These are phyloP conservation scores for Aspergillus vadensis DNA, from an alignment of 2,329 filamentous ascomycete species.

Conservation along the genomic window DNA sequence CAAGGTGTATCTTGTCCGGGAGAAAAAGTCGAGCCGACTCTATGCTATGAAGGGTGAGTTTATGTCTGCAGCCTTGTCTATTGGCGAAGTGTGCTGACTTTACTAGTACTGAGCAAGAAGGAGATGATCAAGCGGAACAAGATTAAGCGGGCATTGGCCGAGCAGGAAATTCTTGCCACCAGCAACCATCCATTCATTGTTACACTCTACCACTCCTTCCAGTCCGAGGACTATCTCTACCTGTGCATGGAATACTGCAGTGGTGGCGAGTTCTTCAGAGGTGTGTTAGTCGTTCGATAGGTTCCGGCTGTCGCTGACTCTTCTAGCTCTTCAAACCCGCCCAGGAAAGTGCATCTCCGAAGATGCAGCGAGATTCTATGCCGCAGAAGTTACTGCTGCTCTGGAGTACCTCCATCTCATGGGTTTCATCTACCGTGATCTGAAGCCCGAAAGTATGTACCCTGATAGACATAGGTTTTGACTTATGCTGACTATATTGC, in stretches of 20 bases:
- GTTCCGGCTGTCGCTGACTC: background rate
- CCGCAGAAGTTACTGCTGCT: constrained; percentile 93
- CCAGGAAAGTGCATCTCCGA: constrained; percentile 97
- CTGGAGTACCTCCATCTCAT: constrained; percentile 96
- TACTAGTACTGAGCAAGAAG: constrained; percentile 91
- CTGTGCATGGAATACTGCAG: constrained; percentile 99
- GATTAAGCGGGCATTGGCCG: constrained; percentile 95
- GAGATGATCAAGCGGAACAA: constrained; percentile 99
- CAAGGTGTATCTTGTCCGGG: constrained; percentile 94
- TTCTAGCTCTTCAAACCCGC: constrained; percentile 79
- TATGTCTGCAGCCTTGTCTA: background rate
- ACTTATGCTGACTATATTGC: constrained; percentile 40
- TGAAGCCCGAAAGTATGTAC: constrained; percentile 89
- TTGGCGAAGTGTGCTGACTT: constrained; percentile 31
- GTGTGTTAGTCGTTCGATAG: constrained; percentile 32
- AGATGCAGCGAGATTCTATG: constrained; percentile 95
- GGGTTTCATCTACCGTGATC: constrained; percentile 97
- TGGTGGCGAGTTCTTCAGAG: constrained; percentile 94
- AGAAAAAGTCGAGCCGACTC: constrained; percentile 93
- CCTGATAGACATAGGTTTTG: constrained; percentile 21
- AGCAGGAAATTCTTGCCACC: constrained; percentile 96
- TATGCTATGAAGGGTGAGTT: constrained; percentile 96
- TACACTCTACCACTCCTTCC: constrained; percentile 97
- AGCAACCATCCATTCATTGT: constrained; percentile 99
- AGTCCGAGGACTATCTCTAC: constrained; percentile 97